Conservation (phyloP, 768 basidiomycete genomes). For the Leucocoprinus sp. region DNA sequence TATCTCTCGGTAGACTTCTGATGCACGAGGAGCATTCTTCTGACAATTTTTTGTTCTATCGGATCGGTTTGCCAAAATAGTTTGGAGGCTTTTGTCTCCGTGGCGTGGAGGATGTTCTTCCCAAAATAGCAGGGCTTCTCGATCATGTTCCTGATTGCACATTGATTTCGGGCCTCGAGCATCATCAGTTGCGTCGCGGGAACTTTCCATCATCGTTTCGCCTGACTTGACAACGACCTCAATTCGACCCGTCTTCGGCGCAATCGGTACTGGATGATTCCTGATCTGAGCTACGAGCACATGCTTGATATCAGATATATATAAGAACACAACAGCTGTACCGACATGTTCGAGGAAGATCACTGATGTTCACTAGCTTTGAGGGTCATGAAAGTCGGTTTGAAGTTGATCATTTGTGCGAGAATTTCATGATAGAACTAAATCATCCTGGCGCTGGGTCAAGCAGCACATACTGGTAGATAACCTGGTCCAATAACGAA, state of each 20-base stretch:
- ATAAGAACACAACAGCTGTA: too few relatives aligned
- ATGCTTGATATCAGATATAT: too few relatives aligned
- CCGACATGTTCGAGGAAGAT: too few relatives aligned
- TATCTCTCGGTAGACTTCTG: not conserved
- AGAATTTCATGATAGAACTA: too few relatives aligned
- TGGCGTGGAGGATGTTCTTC: conserved; percentile 4
- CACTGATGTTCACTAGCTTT: too few relatives aligned
- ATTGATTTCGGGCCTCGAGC: conserved; percentile 20
- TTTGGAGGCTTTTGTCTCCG: conserved; percentile 6
- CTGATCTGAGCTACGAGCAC: too few relatives aligned
- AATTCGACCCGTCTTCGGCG: conserved; percentile 22
- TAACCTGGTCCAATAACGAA: too few relatives aligned
- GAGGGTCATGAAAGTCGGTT: too few relatives aligned
- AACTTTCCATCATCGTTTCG: not conserved
- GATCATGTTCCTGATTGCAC: conserved; percentile 30
- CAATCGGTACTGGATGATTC: conserved; percentile 17
- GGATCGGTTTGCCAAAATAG: too few relatives aligned
- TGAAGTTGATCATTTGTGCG: too few relatives aligned
- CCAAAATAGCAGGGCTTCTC: conserved; percentile 20
- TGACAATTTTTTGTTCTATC: not conserved
- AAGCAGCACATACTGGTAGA: too few relatives aligned
- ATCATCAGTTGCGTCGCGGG: conserved; percentile 22
- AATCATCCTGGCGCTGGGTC: too few relatives aligned
- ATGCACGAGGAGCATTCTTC: not conserved
- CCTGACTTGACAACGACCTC: conserved; percentile 14